Evolutionary conservation across 202 grass and related monocot genomes (phyloP).

Genomic region (Brachypodium distachyon): DNA sequence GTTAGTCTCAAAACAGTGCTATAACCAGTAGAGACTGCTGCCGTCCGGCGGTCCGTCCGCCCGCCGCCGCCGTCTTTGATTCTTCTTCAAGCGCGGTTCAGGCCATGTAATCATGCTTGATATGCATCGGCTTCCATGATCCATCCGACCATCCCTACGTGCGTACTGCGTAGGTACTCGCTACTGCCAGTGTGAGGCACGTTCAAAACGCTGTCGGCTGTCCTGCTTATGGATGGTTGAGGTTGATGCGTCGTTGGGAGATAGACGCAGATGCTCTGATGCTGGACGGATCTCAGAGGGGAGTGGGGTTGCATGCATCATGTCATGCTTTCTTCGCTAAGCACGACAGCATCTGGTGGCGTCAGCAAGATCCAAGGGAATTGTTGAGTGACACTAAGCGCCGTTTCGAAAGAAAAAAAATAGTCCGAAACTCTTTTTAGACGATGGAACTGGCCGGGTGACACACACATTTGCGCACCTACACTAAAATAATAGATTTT

Average conservation of each 20-base stretch:
- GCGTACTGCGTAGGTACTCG: too few relatives aligned
- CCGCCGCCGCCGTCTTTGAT: not conserved
- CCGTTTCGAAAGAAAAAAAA: not conserved
- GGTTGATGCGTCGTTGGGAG: not conserved
- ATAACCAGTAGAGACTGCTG: too few relatives aligned
- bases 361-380: not conserved
- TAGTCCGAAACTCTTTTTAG: too few relatives aligned
- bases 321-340: not conserved
- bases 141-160: not conserved
- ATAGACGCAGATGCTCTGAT: too few relatives aligned
- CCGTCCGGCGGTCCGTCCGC: not conserved
- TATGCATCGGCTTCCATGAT: not conserved
- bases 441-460: too few relatives aligned
- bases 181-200: not conserved
- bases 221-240: not conserved
- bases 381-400: not conserved
- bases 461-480: too few relatives aligned
- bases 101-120: not conserved
- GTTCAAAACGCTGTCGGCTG: not conserved
- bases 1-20: not conserved
- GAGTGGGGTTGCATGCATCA: not conserved
- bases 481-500: too few relatives aligned
- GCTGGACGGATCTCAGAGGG: not conserved
- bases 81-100: not conserved
- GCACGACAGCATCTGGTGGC: not conserved